phyloP scores from a whole-genome alignment of 176 grass and related monocot genomes.

The Secale cereale region DNA sequence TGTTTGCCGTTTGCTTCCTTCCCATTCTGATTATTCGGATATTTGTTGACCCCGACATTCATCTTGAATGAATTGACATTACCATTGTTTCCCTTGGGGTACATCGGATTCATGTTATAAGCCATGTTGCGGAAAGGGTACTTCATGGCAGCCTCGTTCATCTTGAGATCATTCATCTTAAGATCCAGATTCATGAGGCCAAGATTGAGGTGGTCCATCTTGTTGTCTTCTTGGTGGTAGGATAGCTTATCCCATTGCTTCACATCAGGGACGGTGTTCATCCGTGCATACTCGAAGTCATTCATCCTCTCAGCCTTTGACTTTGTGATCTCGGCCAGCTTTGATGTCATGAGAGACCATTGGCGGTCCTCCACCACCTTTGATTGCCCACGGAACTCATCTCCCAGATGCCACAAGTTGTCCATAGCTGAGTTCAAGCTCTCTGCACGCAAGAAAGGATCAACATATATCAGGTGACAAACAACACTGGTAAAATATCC shows the following conservation, averaged over 20 bases:
- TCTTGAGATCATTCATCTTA: slow-evolving; percentile 88
- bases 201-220: slow-evolving; percentile 74
- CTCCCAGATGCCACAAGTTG: slow-evolving; percentile 86
- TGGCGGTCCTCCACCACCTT: slow-evolving; percentile 87
- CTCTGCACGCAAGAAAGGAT: neutral
- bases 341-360: slow-evolving; percentile 95
- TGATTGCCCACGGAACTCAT: slow-evolving; percentile 85
- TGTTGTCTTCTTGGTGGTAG: slow-evolving; percentile 66
- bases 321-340: slow-evolving; percentile 86
- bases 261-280: slow-evolving; percentile 50
- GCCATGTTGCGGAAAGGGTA: slow-evolving; percentile 46
- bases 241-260: slow-evolving; percentile 75
- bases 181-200: slow-evolving; percentile 76
- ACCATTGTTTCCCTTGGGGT: slow-evolving; percentile 56
- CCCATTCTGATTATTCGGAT: slow-evolving; percentile 41
- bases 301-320: slow-evolving; percentile 71
- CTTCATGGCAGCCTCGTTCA: slow-evolving; percentile 72
- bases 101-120: slow-evolving; percentile 57
- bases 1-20: slow-evolving; percentile 62
- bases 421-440: slow-evolving; percentile 54
- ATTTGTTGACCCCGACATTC: slow-evolving; percentile 69
- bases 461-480: neutral
- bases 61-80: slow-evolving; percentile 78
- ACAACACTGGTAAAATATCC: neutral
- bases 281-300: slow-evolving; percentile 58